Conservation (phyloP, 2,329 filamentous ascomycete species). For the Microdochium nivale region DNA sequence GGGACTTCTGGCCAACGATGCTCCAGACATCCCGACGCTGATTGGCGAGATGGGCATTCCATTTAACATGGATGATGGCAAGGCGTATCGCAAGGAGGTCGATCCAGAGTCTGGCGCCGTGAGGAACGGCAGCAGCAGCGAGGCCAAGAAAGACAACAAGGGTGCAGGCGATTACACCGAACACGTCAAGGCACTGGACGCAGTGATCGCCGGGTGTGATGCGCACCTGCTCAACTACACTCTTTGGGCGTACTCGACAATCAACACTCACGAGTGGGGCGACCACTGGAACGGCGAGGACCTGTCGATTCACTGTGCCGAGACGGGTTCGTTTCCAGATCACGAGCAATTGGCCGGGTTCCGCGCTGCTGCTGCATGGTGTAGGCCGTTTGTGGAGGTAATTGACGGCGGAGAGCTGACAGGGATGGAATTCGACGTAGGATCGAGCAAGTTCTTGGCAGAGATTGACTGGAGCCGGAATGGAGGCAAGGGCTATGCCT, state of each 20-base stretch:
- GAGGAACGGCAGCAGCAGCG: neutral
- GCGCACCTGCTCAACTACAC: slow-evolving; percentile 11
- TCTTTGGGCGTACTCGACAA: slow-evolving; percentile 11
- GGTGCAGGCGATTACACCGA: slow-evolving; percentile 10
- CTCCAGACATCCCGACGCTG: slow-evolving; percentile 6
- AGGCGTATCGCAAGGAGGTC: slow-evolving; percentile 7
- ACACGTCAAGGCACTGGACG: slow-evolving; percentile 13
- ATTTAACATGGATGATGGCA: slow-evolving; percentile 10
- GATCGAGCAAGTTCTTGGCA: slow-evolving; percentile 4
- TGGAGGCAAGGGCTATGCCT: slow-evolving; percentile 2
- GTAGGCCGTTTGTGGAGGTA: slow-evolving; percentile 9
- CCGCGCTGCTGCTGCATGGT: slow-evolving; percentile 11
- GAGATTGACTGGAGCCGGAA: slow-evolving; percentile 1
- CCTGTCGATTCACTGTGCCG: slow-evolving; percentile 11
- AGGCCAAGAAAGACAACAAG: neutral
- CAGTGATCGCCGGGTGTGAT: slow-evolving; percentile 11
- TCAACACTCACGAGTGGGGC: slow-evolving; percentile 14
- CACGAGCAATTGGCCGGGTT: slow-evolving; percentile 6
- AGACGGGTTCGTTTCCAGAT: slow-evolving; percentile 11
- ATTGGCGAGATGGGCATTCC: slow-evolving; percentile 15
- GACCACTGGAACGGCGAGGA: slow-evolving; percentile 17
- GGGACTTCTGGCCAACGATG: slow-evolving; percentile 8
- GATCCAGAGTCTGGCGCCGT: neutral
- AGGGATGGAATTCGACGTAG: slow-evolving; percentile 8
- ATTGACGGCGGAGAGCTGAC: slow-evolving; percentile 2